Base-by-base conservation (phyloP, 2,329 filamentous ascomycete species). In the Penicillium sp. region DNA sequence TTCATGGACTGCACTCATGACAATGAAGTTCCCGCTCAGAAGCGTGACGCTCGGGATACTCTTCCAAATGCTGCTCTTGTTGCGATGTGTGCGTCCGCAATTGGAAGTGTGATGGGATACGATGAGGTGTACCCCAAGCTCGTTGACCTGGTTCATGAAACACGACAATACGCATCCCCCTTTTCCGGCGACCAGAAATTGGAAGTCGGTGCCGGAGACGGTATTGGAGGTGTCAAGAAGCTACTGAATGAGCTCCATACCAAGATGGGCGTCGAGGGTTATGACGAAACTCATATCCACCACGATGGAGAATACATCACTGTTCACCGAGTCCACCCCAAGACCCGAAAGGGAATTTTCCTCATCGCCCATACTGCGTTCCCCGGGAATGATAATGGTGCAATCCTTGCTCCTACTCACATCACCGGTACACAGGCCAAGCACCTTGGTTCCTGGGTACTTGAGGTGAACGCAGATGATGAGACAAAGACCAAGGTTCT, bases 1-100 rank as follows among this genome's bases (percentile, higher is more conserved):
- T 97, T 99, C 75, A 97, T 97, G 92, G 95, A 99, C 72, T 99
- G 95, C 74, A 99, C 95, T 0, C 94, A 99, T 73, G 94, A 99
- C 76, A 99, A 99, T 66, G 93, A 99, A 76, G 89, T 91, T 2
- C 94, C 94, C 0, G 90, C 93, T 1, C 93, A 99, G 74, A 97
- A 97, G 75, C 85, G 95, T 40, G 92, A 97, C 71, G 92, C 92
- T 49, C 85, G 92, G 56, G 95, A 99, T 70, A 97, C 94, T 0
- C 81, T 99, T 9, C 90, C 95, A 7, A 97, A 95, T 68, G 92
- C 93, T 48, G 94, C 94, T 5, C 81, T 99, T 4, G 93, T 97
- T 35, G 89, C 88, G 69, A 97, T 99, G 92, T 99, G 95, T 73
- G 87, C 92, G 23, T 96, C 91, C 65, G 91, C 93, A 1, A 92